phyloP scores from a whole-genome alignment of 768 basidiomycete genomes.

The Naganishia friedmannii region DNA sequence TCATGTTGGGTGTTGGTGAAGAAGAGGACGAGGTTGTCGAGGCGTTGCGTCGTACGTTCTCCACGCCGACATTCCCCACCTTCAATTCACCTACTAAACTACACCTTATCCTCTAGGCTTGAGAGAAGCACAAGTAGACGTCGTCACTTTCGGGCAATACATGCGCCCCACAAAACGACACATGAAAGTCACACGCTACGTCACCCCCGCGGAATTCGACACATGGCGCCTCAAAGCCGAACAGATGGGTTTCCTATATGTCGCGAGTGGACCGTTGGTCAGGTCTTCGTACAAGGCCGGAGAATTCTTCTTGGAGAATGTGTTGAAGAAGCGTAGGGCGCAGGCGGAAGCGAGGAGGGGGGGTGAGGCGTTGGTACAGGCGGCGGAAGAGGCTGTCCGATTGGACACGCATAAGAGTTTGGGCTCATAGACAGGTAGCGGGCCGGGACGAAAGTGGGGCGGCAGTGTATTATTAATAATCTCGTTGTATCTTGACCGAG shows the following conservation, averaged over 20 bases:
- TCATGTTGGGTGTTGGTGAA: slow-evolving; percentile 98
- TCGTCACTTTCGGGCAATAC: slow-evolving; percentile 98
- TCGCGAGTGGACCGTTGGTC: slow-evolving; percentile 92
- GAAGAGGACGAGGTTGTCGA: slow-evolving; percentile 73
- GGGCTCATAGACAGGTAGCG: not conserved
- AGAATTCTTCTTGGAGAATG: slow-evolving; percentile 91
- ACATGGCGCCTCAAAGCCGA: slow-evolving; percentile 86
- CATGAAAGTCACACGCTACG: slow-evolving; percentile 98
- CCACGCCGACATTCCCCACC: not conserved
- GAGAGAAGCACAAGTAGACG: slow-evolving; percentile 82
- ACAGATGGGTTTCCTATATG: slow-evolving; percentile 92
- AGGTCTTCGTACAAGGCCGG: slow-evolving; percentile 99
- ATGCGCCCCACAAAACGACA: slow-evolving; percentile 99
- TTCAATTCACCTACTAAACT: not conserved
- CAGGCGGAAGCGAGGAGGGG: slow-evolving; percentile 40
- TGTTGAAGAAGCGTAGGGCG: slow-evolving; percentile 53
- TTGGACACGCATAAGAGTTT: slow-evolving; percentile 26
- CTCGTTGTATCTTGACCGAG: not conserved
- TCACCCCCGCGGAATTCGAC: slow-evolving; percentile 88
- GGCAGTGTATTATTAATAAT: not conserved
- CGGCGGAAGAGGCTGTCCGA: slow-evolving; percentile 25
- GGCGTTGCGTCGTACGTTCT: slow-evolving; percentile 70
- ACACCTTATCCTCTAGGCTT: slow-evolving; percentile 62
- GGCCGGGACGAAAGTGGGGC: not conserved
- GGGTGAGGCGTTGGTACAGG: slow-evolving; percentile 36